Base-by-base conservation (phyloP, 2,329 filamentous ascomycete genomes). In the Fusarium avenaceum region DNA sequence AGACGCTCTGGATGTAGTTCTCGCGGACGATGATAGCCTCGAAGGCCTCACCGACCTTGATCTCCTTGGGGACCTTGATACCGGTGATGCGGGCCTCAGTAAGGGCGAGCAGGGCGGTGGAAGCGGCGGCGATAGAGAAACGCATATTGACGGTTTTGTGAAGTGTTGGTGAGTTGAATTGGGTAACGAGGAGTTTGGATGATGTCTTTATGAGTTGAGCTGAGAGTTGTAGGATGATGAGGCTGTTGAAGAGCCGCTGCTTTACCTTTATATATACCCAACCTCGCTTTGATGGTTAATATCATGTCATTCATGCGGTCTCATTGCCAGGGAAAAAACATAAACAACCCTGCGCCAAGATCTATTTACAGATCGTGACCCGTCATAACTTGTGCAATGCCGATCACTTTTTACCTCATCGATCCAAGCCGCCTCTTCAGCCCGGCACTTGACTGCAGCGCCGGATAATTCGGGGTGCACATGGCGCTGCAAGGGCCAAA, bases 1-100 rank as follows among this genome's bases (percentile, higher is more conserved):
- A 72, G 39, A 83, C 79, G 54, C 70, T 53, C 73, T 84, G 82
- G 72, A 82, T 80, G 76, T 84, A 84, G 76, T 77, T 77, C 47
- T 79, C 74, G 30, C 78, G 79, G 39, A 77, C 45, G 59, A 85
- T 77, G 38, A 77, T 75, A 65, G 81, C 74, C 22, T 76, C 75
- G 72, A 82, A 80, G 26, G 75, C 71, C 49, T 77, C 72, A 49
- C 79, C 80, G 6, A 78, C 74, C 46, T 75, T 74, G 61, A 84
- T 78, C 43, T 76, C 80, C 20, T 75, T 63, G 13, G 83, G 83
- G 17, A 80, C 76, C 19, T 77, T 72, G 72, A 84, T 78, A 72
- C 81, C 81, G 55, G 67, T 69, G 63, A 85, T 82, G 63, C 81
- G 78, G 57, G 82, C 81, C 44, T 76, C 72, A 39, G 79, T 63